A percentile compares a stretch with the other conserved stretches of the same genome.
phyloP scores from a whole-genome alignment of 2,329 filamentous ascomycete species.

The Madurella mycetomatis region DNA sequence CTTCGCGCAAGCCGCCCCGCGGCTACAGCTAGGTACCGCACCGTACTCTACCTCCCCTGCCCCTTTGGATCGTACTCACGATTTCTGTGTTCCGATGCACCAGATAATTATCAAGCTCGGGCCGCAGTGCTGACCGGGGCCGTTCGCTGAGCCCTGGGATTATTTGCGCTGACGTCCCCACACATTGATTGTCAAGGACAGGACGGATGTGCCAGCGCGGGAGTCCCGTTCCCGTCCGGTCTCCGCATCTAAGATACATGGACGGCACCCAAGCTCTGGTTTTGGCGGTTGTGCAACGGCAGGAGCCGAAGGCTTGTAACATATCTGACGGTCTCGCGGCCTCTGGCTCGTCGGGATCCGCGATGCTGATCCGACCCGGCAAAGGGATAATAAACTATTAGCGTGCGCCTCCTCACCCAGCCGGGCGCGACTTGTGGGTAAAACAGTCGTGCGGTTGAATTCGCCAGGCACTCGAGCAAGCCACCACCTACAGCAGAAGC shows the following conservation, averaged over 20 bases:
- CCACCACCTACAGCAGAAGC: constrained; percentile 1
- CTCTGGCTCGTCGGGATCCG: constrained; percentile 18
- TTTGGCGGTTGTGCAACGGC: constrained; percentile 9
- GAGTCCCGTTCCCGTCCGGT: constrained; percentile 3
- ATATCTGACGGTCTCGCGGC: neutral
- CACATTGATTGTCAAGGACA: neutral
- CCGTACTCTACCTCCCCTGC: no score
- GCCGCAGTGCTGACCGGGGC: no score
- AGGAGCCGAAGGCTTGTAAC: constrained; percentile 3
- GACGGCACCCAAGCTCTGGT: neutral
- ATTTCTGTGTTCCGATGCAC: constrained; percentile 2
- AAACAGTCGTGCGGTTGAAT: constrained; percentile 21
- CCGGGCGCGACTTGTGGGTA: constrained; percentile 15
- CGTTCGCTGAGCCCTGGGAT: neutral
- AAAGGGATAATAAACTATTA: constrained; percentile 10
- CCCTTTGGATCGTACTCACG: neutral
- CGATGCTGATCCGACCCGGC: constrained; percentile 17
- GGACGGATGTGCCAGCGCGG: constrained; percentile 7
- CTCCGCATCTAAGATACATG: neutral
- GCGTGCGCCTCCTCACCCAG: constrained; percentile 7
- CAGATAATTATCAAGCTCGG: no score
- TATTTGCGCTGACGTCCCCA: neutral
- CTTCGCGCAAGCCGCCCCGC: neutral
- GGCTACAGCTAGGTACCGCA: no score
- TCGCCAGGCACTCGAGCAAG: neutral